A percentile compares a stretch with the other conserved stretches of the same genome.
Evolutionary conservation across 345 rosid genomes (phyloP).

Genomic region (Ailanthus altissimus): DNA sequence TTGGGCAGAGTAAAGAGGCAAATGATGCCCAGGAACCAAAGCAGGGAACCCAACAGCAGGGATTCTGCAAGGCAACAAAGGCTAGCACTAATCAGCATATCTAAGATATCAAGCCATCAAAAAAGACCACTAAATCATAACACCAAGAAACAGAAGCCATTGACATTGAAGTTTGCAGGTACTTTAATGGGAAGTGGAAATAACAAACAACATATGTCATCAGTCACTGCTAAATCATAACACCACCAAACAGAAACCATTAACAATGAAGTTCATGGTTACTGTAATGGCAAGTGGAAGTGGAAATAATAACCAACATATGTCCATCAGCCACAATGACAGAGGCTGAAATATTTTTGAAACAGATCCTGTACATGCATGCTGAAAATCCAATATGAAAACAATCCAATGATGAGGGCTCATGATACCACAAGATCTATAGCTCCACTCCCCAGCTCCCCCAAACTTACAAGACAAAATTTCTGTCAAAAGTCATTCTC

Average conservation of each 20-base stretch:
- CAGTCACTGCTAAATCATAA: background rate
- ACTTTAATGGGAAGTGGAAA: background rate
- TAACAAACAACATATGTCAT: background rate
- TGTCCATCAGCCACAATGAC: background rate
- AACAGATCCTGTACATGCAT: background rate
- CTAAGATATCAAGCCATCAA: constrained; percentile 5
- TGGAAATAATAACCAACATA: background rate
- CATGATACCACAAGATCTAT: background rate
- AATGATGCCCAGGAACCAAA: constrained; percentile 87
- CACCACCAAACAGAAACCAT: background rate
- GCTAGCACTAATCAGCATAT: constrained; percentile 3
- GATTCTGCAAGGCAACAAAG: constrained; percentile 60
- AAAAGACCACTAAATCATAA: background rate
- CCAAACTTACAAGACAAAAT: background rate
- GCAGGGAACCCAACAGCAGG: constrained; percentile 99
- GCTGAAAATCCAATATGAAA: background rate
- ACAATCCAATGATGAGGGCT: background rate
- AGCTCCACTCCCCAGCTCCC: background rate
- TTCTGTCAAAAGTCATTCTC: background rate
- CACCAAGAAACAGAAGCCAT: background rate
- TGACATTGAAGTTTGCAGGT: background rate
- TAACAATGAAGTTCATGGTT: background rate
- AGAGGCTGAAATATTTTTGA: background rate
- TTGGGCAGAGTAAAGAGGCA: constrained; percentile 59
- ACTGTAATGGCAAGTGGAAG: background rate